These are phyloP conservation scores for Colletotrichum eleusines DNA, from an alignment of 2,329 filamentous ascomycete genomes.

Conservation along the genomic window DNA sequence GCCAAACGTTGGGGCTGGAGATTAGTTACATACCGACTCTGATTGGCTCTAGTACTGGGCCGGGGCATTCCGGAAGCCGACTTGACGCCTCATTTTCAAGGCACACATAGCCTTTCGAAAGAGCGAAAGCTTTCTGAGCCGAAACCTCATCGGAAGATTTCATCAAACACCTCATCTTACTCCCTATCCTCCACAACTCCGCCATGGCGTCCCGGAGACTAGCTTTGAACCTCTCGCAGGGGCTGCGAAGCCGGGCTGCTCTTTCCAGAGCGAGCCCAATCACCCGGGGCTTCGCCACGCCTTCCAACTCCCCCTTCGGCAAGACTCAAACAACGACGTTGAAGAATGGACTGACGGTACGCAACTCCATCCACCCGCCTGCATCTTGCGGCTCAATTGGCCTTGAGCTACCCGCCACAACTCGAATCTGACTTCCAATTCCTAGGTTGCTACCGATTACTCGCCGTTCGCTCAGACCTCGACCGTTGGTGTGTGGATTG, in stretches of 20 bases:
- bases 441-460: slow-evolving; percentile 95
- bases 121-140: slow-evolving; percentile 57
- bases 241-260: slow-evolving; percentile 88
- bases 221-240: slow-evolving; percentile 92
- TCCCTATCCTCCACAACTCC: slow-evolving; percentile 63
- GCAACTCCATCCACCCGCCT: slow-evolving; percentile 44
- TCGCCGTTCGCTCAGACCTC: slow-evolving; percentile 98
- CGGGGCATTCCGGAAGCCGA: slow-evolving; percentile 55
- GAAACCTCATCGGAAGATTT: slow-evolving; percentile 58
- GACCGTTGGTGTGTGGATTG: slow-evolving; percentile 99
- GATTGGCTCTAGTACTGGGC: slow-evolving; percentile 50
- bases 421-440: slow-evolving; percentile 45
- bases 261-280: slow-evolving; percentile 82
- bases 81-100: slow-evolving; percentile 56
- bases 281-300: slow-evolving; percentile 90
- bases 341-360: slow-evolving; percentile 96
- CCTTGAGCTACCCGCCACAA: slow-evolving; percentile 44
- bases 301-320: slow-evolving; percentile 73
- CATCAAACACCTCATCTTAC: slow-evolving; percentile 69
- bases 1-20: slow-evolving; percentile 19
- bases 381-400: slow-evolving; percentile 52
- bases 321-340: slow-evolving; percentile 97
- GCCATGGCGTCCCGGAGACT: slow-evolving; percentile 97
- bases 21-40: slow-evolving; percentile 41
- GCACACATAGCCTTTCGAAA: slow-evolving; percentile 58